Evolutionary conservation across 148 eudicot genomes (phyloP).

Genomic region (Polygonum maritimum): DNA sequence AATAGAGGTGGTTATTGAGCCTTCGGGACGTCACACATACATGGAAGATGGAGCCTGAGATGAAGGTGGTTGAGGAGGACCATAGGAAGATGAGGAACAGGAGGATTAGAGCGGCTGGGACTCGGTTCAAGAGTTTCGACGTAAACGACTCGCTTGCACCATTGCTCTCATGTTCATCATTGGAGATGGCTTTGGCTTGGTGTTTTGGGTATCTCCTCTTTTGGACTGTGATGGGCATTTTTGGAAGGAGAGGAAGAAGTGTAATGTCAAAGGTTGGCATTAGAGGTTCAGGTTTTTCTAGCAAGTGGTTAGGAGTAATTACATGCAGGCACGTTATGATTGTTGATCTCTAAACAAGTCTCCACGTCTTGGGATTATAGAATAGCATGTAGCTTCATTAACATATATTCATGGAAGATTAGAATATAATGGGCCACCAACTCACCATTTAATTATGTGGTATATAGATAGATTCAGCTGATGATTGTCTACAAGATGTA

Average conservation of each 20-base stretch:
- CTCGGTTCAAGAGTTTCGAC: conserved; percentile 18
- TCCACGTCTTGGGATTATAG: neutral
- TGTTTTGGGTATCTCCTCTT: conserved; percentile 2
- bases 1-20: conserved; percentile 50
- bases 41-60: conserved; percentile 56
- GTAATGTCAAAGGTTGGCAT: neutral
- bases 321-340: conserved; percentile 5
- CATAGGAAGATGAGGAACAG: conserved; percentile 46
- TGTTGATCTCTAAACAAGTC: conserved; percentile 6
- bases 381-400: neutral
- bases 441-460: neutral
- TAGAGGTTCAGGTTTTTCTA: neutral
- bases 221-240: conserved; percentile 12
- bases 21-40: conserved; percentile 60
- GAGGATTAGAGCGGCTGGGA: conserved; percentile 30
- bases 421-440: neutral
- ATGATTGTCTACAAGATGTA: neutral
- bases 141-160: neutral
- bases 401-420: neutral
- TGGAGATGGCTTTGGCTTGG: neutral
- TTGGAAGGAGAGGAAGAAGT: neutral
- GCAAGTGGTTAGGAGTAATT: neutral
- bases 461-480: neutral
- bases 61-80: conserved; percentile 56
- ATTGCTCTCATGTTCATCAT: neutral